A percentile compares a stretch with the other conserved stretches of the same genome.
Evolutionary conservation across 2,329 filamentous ascomycete species (phyloP).

Genomic region (Aspergillus sp.): DNA sequence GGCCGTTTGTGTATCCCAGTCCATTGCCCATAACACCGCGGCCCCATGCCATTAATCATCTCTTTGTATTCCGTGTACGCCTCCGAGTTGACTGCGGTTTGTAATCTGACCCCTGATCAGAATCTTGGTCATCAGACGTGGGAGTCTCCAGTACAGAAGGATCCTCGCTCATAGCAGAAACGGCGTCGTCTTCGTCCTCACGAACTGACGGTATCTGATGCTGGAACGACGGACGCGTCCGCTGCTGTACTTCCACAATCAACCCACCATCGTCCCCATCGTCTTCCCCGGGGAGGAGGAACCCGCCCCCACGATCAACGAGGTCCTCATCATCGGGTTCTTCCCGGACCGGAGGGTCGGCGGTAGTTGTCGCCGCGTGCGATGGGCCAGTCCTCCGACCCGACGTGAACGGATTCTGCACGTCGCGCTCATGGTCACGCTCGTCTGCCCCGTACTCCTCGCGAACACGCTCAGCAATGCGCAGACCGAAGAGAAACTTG

Average conservation of each 20-base stretch:
- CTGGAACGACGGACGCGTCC: not conserved
- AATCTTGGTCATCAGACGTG: slow-evolving; percentile 3
- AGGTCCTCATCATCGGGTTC: slow-evolving; percentile 7
- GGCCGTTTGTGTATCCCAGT: not conserved
- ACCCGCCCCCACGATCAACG: slow-evolving; percentile 30
- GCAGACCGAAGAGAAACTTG: slow-evolving; percentile 79
- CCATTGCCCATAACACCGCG: not conserved
- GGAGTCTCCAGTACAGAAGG: slow-evolving; percentile 11
- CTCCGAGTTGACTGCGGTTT: slow-evolving; percentile 19
- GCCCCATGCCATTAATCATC: not conserved
- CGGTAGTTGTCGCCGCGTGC: not conserved
- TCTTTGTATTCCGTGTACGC: slow-evolving; percentile 19
- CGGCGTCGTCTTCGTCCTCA: slow-evolving; percentile 11
- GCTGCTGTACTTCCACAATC: slow-evolving; percentile 28
- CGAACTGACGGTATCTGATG: not conserved
- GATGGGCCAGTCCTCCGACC: slow-evolving; percentile 5
- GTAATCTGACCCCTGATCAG: slow-evolving; percentile 18
- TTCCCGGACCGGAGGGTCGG: not conserved
- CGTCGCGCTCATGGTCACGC: slow-evolving; percentile 26
- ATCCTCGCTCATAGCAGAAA: slow-evolving; percentile 1
- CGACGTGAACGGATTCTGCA: slow-evolving; percentile 35
- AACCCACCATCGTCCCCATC: slow-evolving; percentile 24
- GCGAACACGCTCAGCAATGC: slow-evolving; percentile 73
- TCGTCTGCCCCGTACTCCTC: slow-evolving; percentile 64
- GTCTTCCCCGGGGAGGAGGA: slow-evolving; percentile 30